A percentile compares a stretch with the other conserved stretches of the same genome.
Conservation (phyloP, 805 yeast species). For the Phaffomyces thermotolerans region DNA sequence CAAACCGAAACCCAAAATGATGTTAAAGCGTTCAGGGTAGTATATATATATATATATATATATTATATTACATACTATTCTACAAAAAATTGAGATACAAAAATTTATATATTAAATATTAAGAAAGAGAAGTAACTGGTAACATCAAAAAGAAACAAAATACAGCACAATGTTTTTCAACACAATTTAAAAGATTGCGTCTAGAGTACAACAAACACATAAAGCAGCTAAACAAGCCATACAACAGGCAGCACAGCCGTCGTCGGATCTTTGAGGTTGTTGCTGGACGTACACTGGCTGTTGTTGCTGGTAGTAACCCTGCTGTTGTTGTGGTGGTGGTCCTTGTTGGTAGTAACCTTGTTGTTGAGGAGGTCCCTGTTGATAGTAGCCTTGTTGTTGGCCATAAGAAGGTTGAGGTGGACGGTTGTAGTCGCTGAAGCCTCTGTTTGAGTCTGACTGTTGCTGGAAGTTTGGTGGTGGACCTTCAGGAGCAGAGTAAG, state of each 20-base stretch:
- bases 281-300: constrained; percentile 51
- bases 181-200: constrained; percentile 38
- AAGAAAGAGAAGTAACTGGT: too few relatives aligned
- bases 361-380: constrained; percentile 11
- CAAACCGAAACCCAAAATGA: constrained; percentile 6
- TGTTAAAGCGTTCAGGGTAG: not conserved
- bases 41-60: too few relatives aligned
- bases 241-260: constrained; percentile 32
- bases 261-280: constrained; percentile 26
- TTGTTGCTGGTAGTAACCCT: constrained; percentile 38
- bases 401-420: constrained; percentile 15
- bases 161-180: not conserved
- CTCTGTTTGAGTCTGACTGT: constrained; percentile 10
- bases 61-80: too few relatives aligned
- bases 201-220: constrained; percentile 50
- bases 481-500: constrained; percentile 14
- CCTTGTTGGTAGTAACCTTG: not conserved
- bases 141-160: not conserved
- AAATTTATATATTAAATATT: too few relatives aligned
- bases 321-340: constrained; percentile 30
- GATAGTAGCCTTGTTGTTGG: constrained; percentile 3
- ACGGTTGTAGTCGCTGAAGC: constrained; percentile 16
- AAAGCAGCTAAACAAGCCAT: constrained; percentile 48
- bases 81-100: too few relatives aligned
- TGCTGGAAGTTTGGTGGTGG: constrained; percentile 1